Conservation (phyloP, 2,329 filamentous ascomycete species). For the Scedosporium minutisporum region DNA sequence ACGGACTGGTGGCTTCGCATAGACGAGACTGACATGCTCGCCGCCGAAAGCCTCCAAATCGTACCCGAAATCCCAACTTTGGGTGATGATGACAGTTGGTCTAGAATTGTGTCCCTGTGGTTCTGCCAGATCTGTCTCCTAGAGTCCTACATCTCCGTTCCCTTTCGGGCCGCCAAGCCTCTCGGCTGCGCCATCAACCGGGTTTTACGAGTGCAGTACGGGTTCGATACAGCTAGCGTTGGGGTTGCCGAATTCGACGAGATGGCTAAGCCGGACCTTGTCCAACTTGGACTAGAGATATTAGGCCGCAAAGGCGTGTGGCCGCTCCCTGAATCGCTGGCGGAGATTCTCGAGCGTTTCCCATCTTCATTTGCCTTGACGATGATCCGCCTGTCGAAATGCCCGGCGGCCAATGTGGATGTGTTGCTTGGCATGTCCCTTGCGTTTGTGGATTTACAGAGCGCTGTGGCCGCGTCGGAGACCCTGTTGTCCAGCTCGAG, state of each 20-base stretch:
- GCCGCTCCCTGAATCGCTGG: background rate
- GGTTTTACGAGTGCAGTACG: background rate
- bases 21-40: background rate
- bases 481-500: no score
- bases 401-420: background rate
- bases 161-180: background rate
- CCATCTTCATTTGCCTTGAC: background rate
- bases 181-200: background rate
- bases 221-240: background rate
- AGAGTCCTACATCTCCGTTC: background rate
- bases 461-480: background rate
- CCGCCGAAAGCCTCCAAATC: background rate
- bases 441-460: background rate
- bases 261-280: background rate
- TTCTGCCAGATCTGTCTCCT: background rate
- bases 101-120: background rate
- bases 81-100: background rate
- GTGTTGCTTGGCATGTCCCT: background rate
- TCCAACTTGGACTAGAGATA: background rate
- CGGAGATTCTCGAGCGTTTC: no score
- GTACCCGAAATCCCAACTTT: background rate
- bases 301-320: background rate
- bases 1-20: background rate
- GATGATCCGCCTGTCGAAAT: conserved; percentile 4
- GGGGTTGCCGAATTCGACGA: background rate